phyloP scores from a whole-genome alignment of 2,329 filamentous ascomycete genomes.

The Trichophaea hybrida region DNA sequence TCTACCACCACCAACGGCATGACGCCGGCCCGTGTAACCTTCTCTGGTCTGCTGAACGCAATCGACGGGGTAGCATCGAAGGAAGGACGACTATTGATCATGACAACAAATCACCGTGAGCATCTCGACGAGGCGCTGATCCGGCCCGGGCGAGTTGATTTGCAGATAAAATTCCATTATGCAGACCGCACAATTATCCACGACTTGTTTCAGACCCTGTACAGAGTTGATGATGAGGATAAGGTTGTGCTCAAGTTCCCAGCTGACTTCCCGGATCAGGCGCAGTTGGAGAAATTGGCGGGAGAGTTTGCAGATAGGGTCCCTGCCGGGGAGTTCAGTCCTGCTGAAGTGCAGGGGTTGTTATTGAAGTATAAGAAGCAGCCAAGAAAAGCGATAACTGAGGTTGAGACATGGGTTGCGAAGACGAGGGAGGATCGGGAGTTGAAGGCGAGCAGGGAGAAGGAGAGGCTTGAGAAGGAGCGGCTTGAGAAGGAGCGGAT shows the following conservation, averaged over 20 bases:
- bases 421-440: constrained; percentile 33
- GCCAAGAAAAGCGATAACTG: constrained; percentile 41
- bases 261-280: constrained; percentile 24
- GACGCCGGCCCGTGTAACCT: constrained; percentile 33
- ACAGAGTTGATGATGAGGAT: constrained; percentile 35
- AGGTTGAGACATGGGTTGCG: constrained; percentile 42
- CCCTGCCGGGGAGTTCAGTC: constrained; percentile 40
- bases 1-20: neutral
- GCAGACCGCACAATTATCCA: constrained; percentile 38
- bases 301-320: constrained; percentile 40
- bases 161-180: constrained; percentile 44
- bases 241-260: constrained; percentile 4
- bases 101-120: constrained; percentile 29
- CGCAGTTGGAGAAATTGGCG: constrained; percentile 36
- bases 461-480: neutral
- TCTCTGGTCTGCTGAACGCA: constrained; percentile 67
- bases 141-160: constrained; percentile 30
- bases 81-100: constrained; percentile 33
- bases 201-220: constrained; percentile 49
- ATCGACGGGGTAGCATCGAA: constrained; percentile 60
- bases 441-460: neutral
- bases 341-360: constrained; percentile 52
- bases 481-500: neutral
- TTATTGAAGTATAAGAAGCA: constrained; percentile 48
- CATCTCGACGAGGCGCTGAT: constrained; percentile 27